Conservation (phyloP, 139 green algal species). For the Micractinium sp. region DNA sequence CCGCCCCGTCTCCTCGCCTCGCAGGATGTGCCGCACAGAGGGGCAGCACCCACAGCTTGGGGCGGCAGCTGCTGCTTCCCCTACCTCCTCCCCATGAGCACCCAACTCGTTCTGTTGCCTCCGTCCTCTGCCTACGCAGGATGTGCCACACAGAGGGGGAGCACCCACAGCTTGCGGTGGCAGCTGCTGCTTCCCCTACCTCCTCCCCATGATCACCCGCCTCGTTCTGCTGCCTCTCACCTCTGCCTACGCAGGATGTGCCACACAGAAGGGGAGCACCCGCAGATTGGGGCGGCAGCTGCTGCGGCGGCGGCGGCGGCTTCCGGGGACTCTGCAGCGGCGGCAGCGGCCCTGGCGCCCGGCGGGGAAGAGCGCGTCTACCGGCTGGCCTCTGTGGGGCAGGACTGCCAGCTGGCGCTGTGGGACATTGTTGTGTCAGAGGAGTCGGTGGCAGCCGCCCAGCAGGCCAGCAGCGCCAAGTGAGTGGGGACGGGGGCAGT, state of each 20-base stretch:
- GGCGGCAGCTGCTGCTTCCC: too few species aligned
- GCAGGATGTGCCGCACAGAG: not conserved
- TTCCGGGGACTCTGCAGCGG: too few species aligned
- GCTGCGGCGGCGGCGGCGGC: not conserved
- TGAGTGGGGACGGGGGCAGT: not conserved
- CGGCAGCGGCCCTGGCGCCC: not conserved
- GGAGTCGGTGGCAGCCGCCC: conserved; percentile 39
- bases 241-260: conserved; percentile 15
- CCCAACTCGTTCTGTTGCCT: not conserved
- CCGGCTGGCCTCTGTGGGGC: conserved; percentile 77
- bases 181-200: not conserved
- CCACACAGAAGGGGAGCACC: not conserved
- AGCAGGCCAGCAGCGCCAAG: conserved; percentile 28
- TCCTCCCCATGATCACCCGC: not conserved
- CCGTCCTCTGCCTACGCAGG: too few species aligned
- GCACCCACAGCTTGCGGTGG: too few species aligned
- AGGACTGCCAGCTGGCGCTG: conserved; percentile 84
- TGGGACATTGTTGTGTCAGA: conserved; percentile 83
- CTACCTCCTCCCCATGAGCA: not conserved
- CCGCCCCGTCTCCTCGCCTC: too few species aligned
- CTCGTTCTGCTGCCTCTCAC: not conserved
- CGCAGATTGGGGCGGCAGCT: not conserved
- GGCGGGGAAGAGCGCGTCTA: conserved; percentile 55
- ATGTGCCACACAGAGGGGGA: not conserved
- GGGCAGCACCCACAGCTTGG: too few species aligned